Base-by-base conservation (phyloP, 176 grass and related monocot species). In the Oryza rufipogon region DNA sequence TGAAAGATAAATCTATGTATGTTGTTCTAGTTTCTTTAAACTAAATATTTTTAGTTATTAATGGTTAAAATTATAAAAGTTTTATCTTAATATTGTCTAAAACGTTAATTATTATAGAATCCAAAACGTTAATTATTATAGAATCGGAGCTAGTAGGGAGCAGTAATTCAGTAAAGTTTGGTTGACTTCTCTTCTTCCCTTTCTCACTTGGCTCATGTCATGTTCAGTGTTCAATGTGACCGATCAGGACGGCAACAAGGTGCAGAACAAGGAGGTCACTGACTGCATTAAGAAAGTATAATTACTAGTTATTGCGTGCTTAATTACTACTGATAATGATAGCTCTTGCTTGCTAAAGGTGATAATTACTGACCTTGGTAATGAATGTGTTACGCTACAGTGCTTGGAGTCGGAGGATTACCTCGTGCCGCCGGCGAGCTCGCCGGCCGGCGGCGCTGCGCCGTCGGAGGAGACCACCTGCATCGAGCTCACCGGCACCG, bases 171-270 rank as follows among this genome's bases (percentile, higher is more conserved):
- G 54, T n/a, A 14, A 76, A 48, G 66, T 70, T 70, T 70, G 16
- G 9, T 23, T 61, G 39, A 51, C 66, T 70, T 63, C 11, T 23
- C 58, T 3, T 60, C 67, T 71, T 25, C 10, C 73, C 54, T 51
- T 30, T 1, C 23, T 71, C 77, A 89, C 16, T 75, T 79, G 70
- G 47, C 64, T 87, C 70, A 74, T 44, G 46, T 82, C 74, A 2
- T 70, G 44, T 70, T 87, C 89, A 94, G 92, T 92, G 44, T 94
- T 94, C 80, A 91, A 94, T 94, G 92, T 92, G 64, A 91, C 90
- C 8, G 84, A 94, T 87, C 80, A 71, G 39, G 81, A 90, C 9
- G 92, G 92, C 51, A 83, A 64, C 5, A 94, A 94, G 66, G 65
- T 94, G 45, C 15, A 71, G 49, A 73, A 88, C 52, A 82, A 9